Evolutionary conservation across 306 rosid species (phyloP), one percentile per base, ranked within the genome.

Genomic region (Canavalia ensiformis): DNA sequence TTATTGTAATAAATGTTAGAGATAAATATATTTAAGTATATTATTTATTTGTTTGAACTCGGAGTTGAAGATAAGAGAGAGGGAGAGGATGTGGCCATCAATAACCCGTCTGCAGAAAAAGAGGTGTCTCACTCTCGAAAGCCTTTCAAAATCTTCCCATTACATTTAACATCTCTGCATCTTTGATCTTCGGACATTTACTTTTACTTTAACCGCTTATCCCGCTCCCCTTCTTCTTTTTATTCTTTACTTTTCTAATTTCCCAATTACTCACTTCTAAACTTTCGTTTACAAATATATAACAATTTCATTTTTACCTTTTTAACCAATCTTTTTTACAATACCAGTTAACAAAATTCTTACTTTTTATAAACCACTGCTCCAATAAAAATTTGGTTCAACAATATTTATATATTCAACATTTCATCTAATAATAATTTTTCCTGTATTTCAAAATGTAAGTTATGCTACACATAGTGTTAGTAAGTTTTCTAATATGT

Each of bases 41-140:
- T 1, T 78, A 12, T 9, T 55, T 8, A 47, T 58, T 31, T 68
- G 75, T 64, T 85, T 83, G 82, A 63, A 71, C 10, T 25, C 0
- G 69, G 46, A 10, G 71, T 47, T 45, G 64, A 71, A 82, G 81
- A 77, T 74, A 68, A 81, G 84, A 86, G 67, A 72, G 18, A 63
- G 74, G 84, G 65, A 76, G 85, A 88, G 89, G 87, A 81, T 87
- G 97, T 89, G 97, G 96, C 70, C 95, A 92, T 89, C 85, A 88
- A 87, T 91, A 84, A 70, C 78, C 86, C 74, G 46, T 55, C 76
- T 82, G 86, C 90, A 86, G 66, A 81, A 65, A 85, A 82, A 83
- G 77, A 83, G 84, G 79, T 71, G 93, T 87, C 90, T 82, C 81
- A 76, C 78, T 68, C 87, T 71, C 52, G 39, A 76, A 83, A 85